phyloP scores from a whole-genome alignment of 768 basidiomycete species.

The Mycena crocata region DNA sequence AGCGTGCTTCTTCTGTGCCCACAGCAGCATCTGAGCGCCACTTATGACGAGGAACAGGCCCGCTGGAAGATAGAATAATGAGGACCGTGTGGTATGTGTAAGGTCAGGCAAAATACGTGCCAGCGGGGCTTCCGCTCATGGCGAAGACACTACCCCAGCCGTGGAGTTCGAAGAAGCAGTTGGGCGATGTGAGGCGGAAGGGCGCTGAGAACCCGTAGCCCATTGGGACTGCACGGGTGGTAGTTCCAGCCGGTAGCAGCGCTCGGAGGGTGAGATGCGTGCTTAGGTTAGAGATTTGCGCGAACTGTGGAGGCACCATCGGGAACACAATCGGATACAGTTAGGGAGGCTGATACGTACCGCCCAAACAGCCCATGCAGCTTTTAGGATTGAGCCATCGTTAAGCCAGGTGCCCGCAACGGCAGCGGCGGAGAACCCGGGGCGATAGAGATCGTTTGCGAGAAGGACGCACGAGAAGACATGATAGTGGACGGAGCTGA shows the following conservation, averaged over 20 bases:
- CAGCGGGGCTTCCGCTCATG: slow-evolving; percentile 83
- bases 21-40: slow-evolving; percentile 77
- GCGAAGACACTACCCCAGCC: slow-evolving; percentile 77
- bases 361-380: slow-evolving; percentile 75
- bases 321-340: slow-evolving; percentile 6
- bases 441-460: slow-evolving; percentile 85
- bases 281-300: slow-evolving; percentile 85
- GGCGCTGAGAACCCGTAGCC: slow-evolving; percentile 88
- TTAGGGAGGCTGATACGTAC: slow-evolving; percentile 61
- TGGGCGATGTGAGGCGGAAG: slow-evolving; percentile 80
- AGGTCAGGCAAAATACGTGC: slow-evolving; percentile 52
- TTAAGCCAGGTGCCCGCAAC: slow-evolving; percentile 73
- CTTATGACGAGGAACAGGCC: slow-evolving; percentile 74
- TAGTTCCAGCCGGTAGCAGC: slow-evolving; percentile 85
- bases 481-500: slow-evolving; percentile 91
- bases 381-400: slow-evolving; percentile 70
- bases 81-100: slow-evolving; percentile 7
- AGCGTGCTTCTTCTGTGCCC: slow-evolving; percentile 93
- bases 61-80: slow-evolving; percentile 55
- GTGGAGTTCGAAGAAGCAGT: slow-evolving; percentile 92
- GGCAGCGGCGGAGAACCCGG: slow-evolving; percentile 77
- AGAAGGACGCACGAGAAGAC: slow-evolving; percentile 82
- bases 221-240: slow-evolving; percentile 85
- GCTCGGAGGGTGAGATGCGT: slow-evolving; percentile 86
- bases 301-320: slow-evolving; percentile 64